Evolutionary conservation across 1,284 basidiomycete genomes (phyloP), one percentile per base, ranked within the genome.

Genomic region (Ustilago tritici): DNA sequence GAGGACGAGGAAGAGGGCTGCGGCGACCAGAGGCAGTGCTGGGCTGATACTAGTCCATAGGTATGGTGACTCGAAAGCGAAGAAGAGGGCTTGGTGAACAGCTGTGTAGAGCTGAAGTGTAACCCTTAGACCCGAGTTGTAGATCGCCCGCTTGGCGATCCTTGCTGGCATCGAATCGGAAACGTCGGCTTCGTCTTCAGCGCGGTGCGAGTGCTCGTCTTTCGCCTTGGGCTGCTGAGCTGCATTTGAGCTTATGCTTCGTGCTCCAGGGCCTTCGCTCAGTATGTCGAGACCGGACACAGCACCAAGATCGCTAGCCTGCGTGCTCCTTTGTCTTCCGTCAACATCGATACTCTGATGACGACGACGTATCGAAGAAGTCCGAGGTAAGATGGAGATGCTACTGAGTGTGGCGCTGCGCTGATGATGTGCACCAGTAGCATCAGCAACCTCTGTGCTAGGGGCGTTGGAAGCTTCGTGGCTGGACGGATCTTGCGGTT

Each of bases 21-120:
- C 61, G 0, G 69, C 61, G 0, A 62, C 55, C 4, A 72, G 55
- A 0, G 69, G 54, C 14, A 69, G 31, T 2, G 65, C 70, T 4
- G 69, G 65, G 17, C 35, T 58, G 49, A 69, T 23, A 2, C 59
- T 41, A 23, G 40, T 23, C 69, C 74, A 76, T 1, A 65, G 56
- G n/a, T 59, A 72, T 0, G 65, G 40, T 0, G 69, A 58, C 46
- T 64, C 65, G 19, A 71, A 76, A 19, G 60, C 61, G 56, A 71
- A 69, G 31, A 72, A 68, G 0, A 62, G 32, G 1, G 36, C 52
- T 36, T 71, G 64, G 36, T 68, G 69, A 31, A 61, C 35, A 8
- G 70, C 3, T 17, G 50, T 23, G 34, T 54, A 59, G 2, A 41
- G 34, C 17, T 31, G 36, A 12, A 66, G 60, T 2, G 61, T 12